Base-by-base conservation (phyloP, 2,329 filamentous ascomycete genomes). In the Endoconidiophora polonica region DNA sequence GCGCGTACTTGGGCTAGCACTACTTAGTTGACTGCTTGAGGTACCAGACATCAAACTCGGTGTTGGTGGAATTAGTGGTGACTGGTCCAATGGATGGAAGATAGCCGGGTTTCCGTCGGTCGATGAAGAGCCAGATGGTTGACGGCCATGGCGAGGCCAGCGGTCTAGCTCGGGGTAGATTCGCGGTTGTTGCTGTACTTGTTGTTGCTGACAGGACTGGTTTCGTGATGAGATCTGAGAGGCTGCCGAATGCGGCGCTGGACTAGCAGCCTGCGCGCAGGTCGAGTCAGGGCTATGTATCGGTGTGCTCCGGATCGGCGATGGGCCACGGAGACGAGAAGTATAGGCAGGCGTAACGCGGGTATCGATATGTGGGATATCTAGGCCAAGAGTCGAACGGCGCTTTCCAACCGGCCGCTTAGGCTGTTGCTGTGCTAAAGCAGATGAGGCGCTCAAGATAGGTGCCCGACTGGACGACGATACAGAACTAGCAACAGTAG, bases 1-100 rank as follows among this genome's bases (percentile, higher is more conserved):
- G 54, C 79, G 71, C 1, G 83, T 86, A 3, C 83, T 87, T 37
- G 83, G 81, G 52, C 81, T 86, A 22, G 70, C 76, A 33, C 29
- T 33, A 54, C 82, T 86, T 48, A 79, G 71, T 2, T 70, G 73
- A 61, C 74, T 75, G 55, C 71, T 77, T 58, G 71, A 74, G 16
- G 66, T 71, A 40, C 72, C 72, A 0, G 76, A 79, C 48, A 81
- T 78, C 5, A 76, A 65, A n/a, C 57, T 61, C 6, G 80, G 79
- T 4, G 77, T 80, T 6, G 77, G 74, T 3, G 72, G 72, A 16
- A 73, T 59, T 44, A 47, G 23, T 14, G 26, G n/a, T 5, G n/a
- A 16, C 10, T 33, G 36, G 23, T 44, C 29, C 9, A 9, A 33
- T 33, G 29, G 6, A 12, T 33, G 29, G 29, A 26, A 16, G 42